Conservation (phyloP, 164 flowering plant species). For the Vitis riparia region DNA sequence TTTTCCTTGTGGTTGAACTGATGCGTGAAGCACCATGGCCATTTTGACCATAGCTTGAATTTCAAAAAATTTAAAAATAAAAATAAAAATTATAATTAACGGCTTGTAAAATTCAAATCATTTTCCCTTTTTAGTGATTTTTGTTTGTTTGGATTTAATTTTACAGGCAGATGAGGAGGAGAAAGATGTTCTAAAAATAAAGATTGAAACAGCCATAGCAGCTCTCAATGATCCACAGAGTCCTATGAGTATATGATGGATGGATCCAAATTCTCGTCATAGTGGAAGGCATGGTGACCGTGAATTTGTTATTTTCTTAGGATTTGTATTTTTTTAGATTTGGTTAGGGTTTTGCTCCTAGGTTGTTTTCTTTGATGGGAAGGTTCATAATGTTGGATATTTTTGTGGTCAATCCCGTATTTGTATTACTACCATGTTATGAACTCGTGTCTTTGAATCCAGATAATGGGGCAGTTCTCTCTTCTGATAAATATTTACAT, state of each 20-base stretch:
- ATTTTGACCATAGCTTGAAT: too few relatives aligned
- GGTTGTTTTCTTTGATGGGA: too few relatives aligned
- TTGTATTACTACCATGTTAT: too few relatives aligned
- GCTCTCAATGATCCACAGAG: conserved; percentile 48
- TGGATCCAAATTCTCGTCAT: neutral
- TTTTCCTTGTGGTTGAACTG: too few relatives aligned
- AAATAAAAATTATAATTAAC: neutral
- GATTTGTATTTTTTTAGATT: neutral
- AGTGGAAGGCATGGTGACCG: neutral
- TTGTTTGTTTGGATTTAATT: neutral
- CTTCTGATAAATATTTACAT: too few relatives aligned
- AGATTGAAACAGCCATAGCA: conserved; percentile 61
- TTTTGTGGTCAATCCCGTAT: too few relatives aligned
- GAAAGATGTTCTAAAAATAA: conserved; percentile 43
- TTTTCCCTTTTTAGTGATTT: neutral
- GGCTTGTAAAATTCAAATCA: neutral
- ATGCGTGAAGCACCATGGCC: too few relatives aligned
- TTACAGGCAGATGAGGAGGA: conserved; percentile 69
- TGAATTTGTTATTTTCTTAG: neutral
- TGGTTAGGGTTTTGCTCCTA: neutral
- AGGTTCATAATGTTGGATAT: too few relatives aligned
- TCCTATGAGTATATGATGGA: conserved; percentile 37
- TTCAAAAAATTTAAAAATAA: too few relatives aligned
- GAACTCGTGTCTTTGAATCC: too few relatives aligned
- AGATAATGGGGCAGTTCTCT: too few relatives aligned